These are phyloP conservation scores for Corymbia maculata DNA, from an alignment of 345 rosid genomes.

Conservation along the genomic window DNA sequence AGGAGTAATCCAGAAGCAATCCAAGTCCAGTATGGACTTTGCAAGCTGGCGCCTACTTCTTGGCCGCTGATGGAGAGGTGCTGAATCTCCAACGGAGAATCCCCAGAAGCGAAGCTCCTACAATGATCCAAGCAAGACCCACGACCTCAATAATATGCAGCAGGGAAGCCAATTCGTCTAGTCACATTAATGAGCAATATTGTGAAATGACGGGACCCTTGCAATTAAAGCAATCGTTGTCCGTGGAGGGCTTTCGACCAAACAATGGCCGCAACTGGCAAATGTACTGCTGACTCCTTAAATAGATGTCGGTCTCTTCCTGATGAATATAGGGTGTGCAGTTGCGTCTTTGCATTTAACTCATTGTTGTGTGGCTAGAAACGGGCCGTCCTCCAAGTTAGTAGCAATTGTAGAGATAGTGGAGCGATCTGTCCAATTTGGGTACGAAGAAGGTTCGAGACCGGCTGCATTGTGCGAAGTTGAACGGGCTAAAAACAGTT, in stretches of 20 bases:
- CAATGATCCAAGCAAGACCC: not conserved
- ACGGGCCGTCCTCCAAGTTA: not conserved
- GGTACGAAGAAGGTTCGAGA: not conserved
- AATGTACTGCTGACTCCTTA: not conserved
- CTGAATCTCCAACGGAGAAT: not conserved
- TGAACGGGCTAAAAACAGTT: not conserved
- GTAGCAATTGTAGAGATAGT: not conserved
- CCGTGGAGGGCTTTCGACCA: not conserved
- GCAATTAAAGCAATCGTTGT: not conserved
- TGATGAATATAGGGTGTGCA: not conserved
- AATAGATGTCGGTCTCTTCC: not conserved
- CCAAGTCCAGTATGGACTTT: not conserved
- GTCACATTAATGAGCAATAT: not conserved
- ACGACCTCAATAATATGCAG: not conserved
- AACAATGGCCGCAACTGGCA: not conserved
- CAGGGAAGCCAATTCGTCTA: not conserved
- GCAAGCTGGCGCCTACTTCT: not conserved
- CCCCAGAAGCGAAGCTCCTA: not conserved
- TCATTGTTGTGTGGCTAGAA: not conserved
- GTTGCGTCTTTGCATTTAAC: not conserved
- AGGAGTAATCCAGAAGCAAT: not conserved
- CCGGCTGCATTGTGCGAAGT: not conserved
- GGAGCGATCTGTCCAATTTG: not conserved
- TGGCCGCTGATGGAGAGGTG: not conserved
- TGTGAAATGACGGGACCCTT: not conserved